Base-by-base conservation (phyloP, 2,329 filamentous ascomycete species). In the Grosmannia huntii region DNA sequence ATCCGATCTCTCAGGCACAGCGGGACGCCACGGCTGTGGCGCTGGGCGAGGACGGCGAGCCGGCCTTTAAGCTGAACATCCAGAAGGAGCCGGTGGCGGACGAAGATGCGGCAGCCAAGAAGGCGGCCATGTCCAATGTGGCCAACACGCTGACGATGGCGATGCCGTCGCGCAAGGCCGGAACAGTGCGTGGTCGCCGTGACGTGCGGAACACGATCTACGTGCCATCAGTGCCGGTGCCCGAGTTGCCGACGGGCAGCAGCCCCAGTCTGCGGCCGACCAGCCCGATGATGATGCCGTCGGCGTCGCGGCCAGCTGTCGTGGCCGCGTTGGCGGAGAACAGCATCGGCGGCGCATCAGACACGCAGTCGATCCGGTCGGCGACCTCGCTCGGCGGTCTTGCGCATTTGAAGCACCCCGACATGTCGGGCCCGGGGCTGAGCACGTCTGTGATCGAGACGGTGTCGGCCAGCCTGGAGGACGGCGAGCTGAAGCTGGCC, bases 141-240 rank as follows among this genome's bases (percentile, higher is more conserved):
- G 84, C 85, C 33, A 89, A 85, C 65, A 87, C 85, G 2, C 73
- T 95, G 44, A 84, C 85, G 44, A 72, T 78, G 66, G 76, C 83
- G 28, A 80, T 84, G 58, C 83, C 90, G 23, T 80, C 81, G 59
- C 82, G 87, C 28, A 87, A 84, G 66, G 75, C 81, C 16, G 86
- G 88, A 52, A 96, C 90, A 16, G 76, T 95, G 19, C 83, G 94
- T 64, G 94, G 94, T 56, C 86, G 94, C 61, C 82, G 94, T 68
- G 92, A 97, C 69, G 89, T 95, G 62, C 83, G 92, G 60, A 95
- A 95, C 71, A 96, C 91, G 1, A 85, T 96, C 57, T 92, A 94
- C 67, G 78, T 91, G 62, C 86, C 89, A 61, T 84, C 88, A 4
- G 63, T 69, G 9, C 66, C 68, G 33, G 62, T 71, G 19, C 60